These are phyloP conservation scores for Botrytis hyacinthi DNA, from an alignment of 2,329 filamentous ascomycete genomes.

Conservation along the genomic window DNA sequence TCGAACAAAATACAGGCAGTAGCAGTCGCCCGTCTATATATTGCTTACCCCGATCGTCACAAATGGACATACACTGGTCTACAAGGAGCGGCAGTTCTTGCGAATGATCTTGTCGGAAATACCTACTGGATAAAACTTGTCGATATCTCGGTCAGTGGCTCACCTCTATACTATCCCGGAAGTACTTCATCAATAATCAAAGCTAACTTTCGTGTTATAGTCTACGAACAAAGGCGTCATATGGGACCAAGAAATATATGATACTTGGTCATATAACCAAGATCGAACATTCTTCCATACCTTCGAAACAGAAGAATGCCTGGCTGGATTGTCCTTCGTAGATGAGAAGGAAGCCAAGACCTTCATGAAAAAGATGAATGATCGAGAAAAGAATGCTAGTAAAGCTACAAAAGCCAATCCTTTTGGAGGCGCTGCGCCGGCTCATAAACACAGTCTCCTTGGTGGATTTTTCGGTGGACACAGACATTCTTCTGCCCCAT, in stretches of 20 bases:
- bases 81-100: constrained; percentile 86
- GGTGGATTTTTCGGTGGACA: constrained; percentile 60
- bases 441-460: constrained; percentile 48
- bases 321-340: constrained; percentile 86
- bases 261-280: constrained; percentile 91
- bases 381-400: constrained; percentile 91
- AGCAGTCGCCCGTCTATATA: constrained; percentile 87
- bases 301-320: constrained; percentile 90
- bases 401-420: constrained; percentile 79
- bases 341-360: constrained; percentile 97
- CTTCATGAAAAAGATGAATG: constrained; percentile 96
- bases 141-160: constrained; percentile 77
- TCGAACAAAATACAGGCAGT: constrained; percentile 97
- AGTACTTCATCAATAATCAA: background rate
- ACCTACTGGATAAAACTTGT: constrained; percentile 98
- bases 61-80: constrained; percentile 94
- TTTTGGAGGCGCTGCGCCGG: constrained; percentile 55
- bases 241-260: constrained; percentile 98
- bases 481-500: constrained; percentile 56
- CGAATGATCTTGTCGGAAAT: constrained; percentile 90
- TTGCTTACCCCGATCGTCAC: constrained; percentile 80
- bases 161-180: constrained; percentile 1
- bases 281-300: constrained; percentile 97
- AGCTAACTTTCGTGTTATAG: constrained; percentile 50
- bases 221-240: constrained; percentile 79